phyloP scores from a whole-genome alignment of 345 rosid species.

The rapeseed (Brassica napus) region DNA sequence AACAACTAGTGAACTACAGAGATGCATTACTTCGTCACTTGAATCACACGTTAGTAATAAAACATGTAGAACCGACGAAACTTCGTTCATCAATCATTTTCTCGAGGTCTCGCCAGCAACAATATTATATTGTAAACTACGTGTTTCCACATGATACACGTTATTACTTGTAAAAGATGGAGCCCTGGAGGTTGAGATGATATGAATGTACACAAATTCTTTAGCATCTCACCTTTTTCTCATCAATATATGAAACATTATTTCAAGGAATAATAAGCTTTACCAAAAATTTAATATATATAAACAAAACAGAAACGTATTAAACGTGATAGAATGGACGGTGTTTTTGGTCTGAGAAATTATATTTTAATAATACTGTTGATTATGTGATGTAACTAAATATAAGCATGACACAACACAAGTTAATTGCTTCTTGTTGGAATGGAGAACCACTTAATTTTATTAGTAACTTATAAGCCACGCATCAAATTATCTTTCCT shows the following conservation, averaged over 20 bases:
- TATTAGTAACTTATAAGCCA: constrained; percentile 32
- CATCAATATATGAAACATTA: background rate
- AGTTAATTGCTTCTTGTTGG: constrained; percentile 8
- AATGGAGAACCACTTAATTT: constrained; percentile 8
- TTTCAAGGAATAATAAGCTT: background rate
- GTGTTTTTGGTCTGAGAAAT: background rate
- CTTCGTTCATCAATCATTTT: constrained; percentile 24
- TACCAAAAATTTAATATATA: background rate
- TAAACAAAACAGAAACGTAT: background rate
- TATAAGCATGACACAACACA: constrained; percentile 25
- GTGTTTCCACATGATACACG: constrained; percentile 27
- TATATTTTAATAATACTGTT: background rate
- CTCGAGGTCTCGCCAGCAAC: background rate
- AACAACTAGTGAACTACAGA: background rate
- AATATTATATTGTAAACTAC: background rate
- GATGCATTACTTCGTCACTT: background rate
- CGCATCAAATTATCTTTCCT: constrained; percentile 20
- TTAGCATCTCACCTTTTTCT: background rate
- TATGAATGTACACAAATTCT: background rate
- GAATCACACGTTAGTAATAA: background rate
- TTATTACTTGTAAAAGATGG: constrained; percentile 12
- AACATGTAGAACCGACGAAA: constrained; percentile 3
- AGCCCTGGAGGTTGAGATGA: constrained; percentile 9
- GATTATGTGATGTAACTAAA: background rate
- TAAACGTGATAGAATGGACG: background rate